These are phyloP conservation scores for Parathielavia appendiculata DNA, from an alignment of 495 filamentous ascomycete genomes.

Conservation along the genomic window DNA sequence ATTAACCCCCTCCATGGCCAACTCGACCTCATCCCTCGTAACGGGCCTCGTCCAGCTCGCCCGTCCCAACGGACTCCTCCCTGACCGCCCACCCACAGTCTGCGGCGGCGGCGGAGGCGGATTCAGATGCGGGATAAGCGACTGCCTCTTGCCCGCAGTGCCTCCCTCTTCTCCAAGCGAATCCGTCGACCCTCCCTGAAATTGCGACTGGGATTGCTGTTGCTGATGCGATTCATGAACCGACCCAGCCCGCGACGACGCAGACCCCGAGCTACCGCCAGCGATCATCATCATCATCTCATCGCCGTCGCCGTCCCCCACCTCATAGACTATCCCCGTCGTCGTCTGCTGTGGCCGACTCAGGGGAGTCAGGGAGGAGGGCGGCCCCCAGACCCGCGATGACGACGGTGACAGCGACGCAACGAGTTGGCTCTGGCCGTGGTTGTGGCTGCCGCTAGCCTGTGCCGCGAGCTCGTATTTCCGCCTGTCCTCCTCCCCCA, in stretches of 20 bases:
- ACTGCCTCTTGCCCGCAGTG: not conserved
- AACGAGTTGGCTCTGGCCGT: no score
- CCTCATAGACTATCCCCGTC: slow-evolving; percentile 28
- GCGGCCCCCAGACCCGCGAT: not conserved
- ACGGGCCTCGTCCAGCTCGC: slow-evolving; percentile 29
- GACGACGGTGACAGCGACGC: no score
- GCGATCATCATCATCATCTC: not conserved
- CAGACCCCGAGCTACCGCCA: not conserved
- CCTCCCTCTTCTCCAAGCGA: not conserved
- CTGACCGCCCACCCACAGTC: slow-evolving; percentile 16
- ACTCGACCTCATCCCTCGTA: slow-evolving; percentile 29
- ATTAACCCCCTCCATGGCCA: slow-evolving; percentile 20
- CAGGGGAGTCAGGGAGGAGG: no score
- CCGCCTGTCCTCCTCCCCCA: slow-evolving; percentile 69
- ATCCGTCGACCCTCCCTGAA: no score
- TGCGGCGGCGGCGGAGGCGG: slow-evolving; percentile 20
- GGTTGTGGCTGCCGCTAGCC: slow-evolving; percentile 47
- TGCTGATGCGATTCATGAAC: not conserved
- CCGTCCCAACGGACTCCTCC: slow-evolving; percentile 35
- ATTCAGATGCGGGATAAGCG: slow-evolving; percentile 14
- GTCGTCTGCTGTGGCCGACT: no score
- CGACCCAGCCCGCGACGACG: no score
- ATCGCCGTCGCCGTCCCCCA: not conserved
- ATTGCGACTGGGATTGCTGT: not conserved
- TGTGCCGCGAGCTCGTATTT: slow-evolving; percentile 63